Evolutionary conservation across 345 rosid species (phyloP).

Genomic region (Pelargonium nanum): DNA sequence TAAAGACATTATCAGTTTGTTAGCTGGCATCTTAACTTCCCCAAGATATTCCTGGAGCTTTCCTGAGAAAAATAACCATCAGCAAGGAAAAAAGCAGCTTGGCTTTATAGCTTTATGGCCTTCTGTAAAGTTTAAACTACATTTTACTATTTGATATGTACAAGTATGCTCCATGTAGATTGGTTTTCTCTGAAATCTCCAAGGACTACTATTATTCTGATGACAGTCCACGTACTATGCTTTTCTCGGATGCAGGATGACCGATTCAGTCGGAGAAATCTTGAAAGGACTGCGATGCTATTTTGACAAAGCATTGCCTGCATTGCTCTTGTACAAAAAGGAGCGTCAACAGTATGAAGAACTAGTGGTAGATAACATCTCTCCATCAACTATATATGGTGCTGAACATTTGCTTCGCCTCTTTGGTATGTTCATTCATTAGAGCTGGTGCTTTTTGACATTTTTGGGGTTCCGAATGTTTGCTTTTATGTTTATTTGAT

Average conservation of each 20-base stretch:
- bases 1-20: too few species aligned
- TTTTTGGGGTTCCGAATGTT: neutral
- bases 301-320: slow-evolving; percentile 79
- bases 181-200: neutral
- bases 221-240: slow-evolving; percentile 6
- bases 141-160: too few species aligned
- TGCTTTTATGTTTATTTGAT: neutral
- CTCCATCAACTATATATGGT: slow-evolving; percentile 73
- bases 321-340: slow-evolving; percentile 69
- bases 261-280: slow-evolving; percentile 57
- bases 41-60: too few species aligned
- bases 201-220: too few species aligned
- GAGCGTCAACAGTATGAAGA: slow-evolving; percentile 73
- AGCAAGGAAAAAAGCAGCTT: neutral
- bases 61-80: too few species aligned
- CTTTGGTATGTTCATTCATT: slow-evolving; percentile 35
- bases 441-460: neutral
- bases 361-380: slow-evolving; percentile 28
- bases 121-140: too few species aligned
- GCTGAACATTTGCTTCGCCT: slow-evolving; percentile 80
- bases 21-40: too few species aligned
- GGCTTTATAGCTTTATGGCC: neutral
- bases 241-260: slow-evolving; percentile 34
- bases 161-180: too few species aligned
- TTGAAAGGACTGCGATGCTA: slow-evolving; percentile 66